These are phyloP conservation scores for Furculomyces boomerangus DNA, from an alignment of 371 early-diverging fungal genomes.

Conservation along the genomic window DNA sequence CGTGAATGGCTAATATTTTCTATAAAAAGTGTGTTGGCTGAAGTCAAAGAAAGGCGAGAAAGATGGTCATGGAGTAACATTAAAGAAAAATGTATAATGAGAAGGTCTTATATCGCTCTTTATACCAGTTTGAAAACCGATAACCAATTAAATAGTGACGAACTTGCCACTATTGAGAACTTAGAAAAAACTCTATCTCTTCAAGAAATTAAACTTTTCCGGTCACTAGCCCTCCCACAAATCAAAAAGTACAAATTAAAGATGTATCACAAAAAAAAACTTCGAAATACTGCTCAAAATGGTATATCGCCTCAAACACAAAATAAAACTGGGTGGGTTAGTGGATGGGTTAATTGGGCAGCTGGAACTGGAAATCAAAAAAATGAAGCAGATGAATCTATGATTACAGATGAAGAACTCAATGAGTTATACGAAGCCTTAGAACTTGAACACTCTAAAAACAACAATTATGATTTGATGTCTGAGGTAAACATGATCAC, in stretches of 20 bases:
- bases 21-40: slow-evolving; percentile 48
- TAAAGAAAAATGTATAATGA: slow-evolving; percentile 62
- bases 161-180: slow-evolving; percentile 32
- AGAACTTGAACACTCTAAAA: slow-evolving; percentile 74
- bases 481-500: slow-evolving; percentile 56
- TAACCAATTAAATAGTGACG: slow-evolving; percentile 23
- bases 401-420: slow-evolving; percentile 47
- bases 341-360: slow-evolving; percentile 18
- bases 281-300: neutral
- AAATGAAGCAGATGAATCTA: slow-evolving; percentile 5
- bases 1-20: slow-evolving; percentile 78
- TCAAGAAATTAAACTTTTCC: slow-evolving; percentile 79
- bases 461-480: slow-evolving; percentile 48
- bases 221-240: slow-evolving; percentile 56
- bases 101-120: slow-evolving; percentile 57
- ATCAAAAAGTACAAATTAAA: slow-evolving; percentile 39
- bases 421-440: slow-evolving; percentile 84
- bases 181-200: slow-evolving; percentile 65
- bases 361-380: slow-evolving; percentile 7
- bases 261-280: neutral
- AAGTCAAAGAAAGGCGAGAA: slow-evolving; percentile 70
- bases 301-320: neutral
- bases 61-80: slow-evolving; percentile 78
- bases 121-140: slow-evolving; percentile 51
- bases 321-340: slow-evolving; percentile 14